Evolutionary conservation across 2,329 filamentous ascomycete species (phyloP).

Genomic region (Aspergillus sp.): DNA sequence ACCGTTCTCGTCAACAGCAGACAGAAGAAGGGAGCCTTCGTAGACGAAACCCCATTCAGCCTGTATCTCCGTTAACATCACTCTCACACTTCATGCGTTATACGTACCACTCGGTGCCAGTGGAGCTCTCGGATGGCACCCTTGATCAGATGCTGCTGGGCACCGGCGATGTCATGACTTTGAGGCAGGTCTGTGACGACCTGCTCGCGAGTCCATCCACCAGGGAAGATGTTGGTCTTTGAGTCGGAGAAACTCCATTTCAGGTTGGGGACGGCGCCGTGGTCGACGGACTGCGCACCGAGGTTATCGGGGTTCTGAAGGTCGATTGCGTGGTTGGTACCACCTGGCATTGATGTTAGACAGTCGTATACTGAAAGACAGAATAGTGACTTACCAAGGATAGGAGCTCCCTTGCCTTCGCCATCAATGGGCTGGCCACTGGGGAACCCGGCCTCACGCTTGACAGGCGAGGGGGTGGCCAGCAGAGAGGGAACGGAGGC

Average conservation of each 20-base stretch:
- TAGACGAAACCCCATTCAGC: slow-evolving; percentile 26
- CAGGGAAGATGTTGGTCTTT: slow-evolving; percentile 60
- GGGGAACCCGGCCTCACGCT: slow-evolving; percentile 39
- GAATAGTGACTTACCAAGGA: slow-evolving; percentile 50
- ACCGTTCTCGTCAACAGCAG: slow-evolving; percentile 64
- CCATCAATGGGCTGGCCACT: slow-evolving; percentile 57
- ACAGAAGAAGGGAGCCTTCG: slow-evolving; percentile 57
- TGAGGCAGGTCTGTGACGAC: slow-evolving; percentile 66
- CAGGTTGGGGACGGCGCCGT: slow-evolving; percentile 64
- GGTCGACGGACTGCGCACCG: slow-evolving; percentile 61
- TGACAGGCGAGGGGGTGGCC: slow-evolving; percentile 14
- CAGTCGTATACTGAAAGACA: background rate
- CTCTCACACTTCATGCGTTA: too few species aligned
- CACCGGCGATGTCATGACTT: slow-evolving; percentile 66
- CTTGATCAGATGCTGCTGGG: slow-evolving; percentile 67
- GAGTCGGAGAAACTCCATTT: slow-evolving; percentile 71
- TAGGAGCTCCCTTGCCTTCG: slow-evolving; percentile 51
- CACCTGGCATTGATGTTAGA: slow-evolving; percentile 46
- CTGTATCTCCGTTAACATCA: background rate
- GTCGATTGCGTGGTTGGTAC: slow-evolving; percentile 51
- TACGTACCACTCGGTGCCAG: slow-evolving; percentile 66
- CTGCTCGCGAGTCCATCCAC: slow-evolving; percentile 67
- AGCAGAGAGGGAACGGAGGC: slow-evolving; percentile 18
- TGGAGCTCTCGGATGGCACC: slow-evolving; percentile 66
- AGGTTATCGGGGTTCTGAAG: slow-evolving; percentile 55